Evolutionary conservation across 2,329 filamentous ascomycete species (phyloP), one percentile per base, ranked within the genome.

Genomic region (Fusarium sp.): DNA sequence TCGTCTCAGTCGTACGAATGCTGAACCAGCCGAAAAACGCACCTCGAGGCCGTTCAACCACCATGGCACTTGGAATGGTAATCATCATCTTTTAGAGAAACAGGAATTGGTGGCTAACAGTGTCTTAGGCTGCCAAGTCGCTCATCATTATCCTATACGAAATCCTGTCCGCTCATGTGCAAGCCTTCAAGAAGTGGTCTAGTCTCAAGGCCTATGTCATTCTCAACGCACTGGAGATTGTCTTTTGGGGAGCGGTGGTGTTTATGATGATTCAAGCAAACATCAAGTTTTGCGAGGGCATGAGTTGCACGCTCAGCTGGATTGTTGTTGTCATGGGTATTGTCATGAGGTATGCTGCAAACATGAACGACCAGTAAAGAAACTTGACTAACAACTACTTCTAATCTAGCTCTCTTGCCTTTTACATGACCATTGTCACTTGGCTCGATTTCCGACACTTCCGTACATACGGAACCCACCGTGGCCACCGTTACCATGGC

Each of bases 131-230:
- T n/a, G 54, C 54, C 20, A 58, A 58, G 33, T 58, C 54, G 14
- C 54, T 58, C 8, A 27, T 58, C 33, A 58, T 58, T 14, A 58
- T 58, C 12, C 54, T 58, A 3, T 58, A 58, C 7, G 33, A 58
- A 27, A 17, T 58, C 54, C 11, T 58, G 33, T 58, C 54, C 6
- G 54, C 38, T 6, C 54, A 58, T 27, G 54, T 58, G 3, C 33
- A 11, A 38, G 54, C 33, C 0, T 58, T 58, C 14, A 37, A 78
- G 27, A 80, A 77, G 65, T 86, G 82, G 82, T 77, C 71, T 17
- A 83, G 80, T 68, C 74, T 81, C 7, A 86, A 84, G 71, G 83
- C 83, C 14, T 80, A 84, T 70, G 70, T 78, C 6, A 82, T 85
- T 33, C 77, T 86, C 64, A 84, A 84, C 72, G 77, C 69, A 50